Evolutionary conservation across 345 rosid genomes (phyloP).

Genomic region (Acer campestre): DNA sequence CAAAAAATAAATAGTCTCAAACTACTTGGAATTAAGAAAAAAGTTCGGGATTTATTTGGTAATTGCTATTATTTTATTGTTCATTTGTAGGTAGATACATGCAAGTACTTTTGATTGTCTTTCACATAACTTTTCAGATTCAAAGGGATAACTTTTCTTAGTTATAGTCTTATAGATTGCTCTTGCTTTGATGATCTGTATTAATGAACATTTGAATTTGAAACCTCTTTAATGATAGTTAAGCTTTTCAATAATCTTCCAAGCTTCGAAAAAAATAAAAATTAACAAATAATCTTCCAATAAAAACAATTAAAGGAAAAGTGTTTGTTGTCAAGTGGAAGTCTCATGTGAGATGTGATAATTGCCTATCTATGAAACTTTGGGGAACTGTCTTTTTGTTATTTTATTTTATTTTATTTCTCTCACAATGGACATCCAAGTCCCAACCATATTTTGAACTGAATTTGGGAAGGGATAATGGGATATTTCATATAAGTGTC

Average conservation of each 20-base stretch:
- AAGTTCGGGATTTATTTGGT: too few relatives aligned
- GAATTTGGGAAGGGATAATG: neutral
- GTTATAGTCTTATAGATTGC: too few relatives aligned
- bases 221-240: neutral
- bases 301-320: neutral
- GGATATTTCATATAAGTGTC: neutral
- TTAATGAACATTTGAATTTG: constrained; percentile 1
- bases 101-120: neutral
- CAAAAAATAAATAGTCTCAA: too few relatives aligned
- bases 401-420: neutral
- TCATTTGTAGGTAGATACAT: neutral
- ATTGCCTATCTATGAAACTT: neutral
- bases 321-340: neutral
- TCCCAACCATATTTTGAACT: neutral
- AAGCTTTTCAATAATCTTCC: too few relatives aligned
- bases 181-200: neutral
- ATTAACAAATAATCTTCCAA: neutral
- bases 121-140: neutral
- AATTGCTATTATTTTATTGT: too few relatives aligned
- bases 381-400: neutral
- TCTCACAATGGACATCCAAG: neutral
- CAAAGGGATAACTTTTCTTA: neutral
- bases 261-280: too few relatives aligned
- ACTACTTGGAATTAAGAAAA: too few relatives aligned
- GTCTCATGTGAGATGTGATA: neutral